These are phyloP conservation scores for Phytophthora constricta DNA, from an alignment of 352 stramenopile species.

Conservation along the genomic window DNA sequence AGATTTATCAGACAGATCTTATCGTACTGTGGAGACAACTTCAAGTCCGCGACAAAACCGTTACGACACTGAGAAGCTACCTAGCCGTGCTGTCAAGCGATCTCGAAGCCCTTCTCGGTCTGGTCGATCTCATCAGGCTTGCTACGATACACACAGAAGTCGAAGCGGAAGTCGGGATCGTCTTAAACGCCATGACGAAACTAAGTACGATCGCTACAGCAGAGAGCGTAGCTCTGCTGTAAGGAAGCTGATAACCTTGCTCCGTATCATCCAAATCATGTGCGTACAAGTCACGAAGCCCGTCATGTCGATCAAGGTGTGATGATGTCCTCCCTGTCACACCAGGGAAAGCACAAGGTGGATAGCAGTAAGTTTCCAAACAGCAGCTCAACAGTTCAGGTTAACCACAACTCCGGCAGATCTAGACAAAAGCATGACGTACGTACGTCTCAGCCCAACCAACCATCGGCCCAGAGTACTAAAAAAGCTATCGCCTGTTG, in stretches of 20 bases:
- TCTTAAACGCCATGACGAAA: neutral
- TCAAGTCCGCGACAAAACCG: slow-evolving; percentile 5
- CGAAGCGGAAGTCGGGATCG: neutral
- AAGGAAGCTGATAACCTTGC: neutral
- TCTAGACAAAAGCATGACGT: neutral
- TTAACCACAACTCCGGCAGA: neutral
- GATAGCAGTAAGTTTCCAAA: too few species aligned
- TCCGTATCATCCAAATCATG: neutral
- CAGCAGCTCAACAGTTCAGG: neutral
- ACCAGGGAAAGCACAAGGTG: too few species aligned
- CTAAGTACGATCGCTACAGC: neutral
- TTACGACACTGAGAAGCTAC: slow-evolving; percentile 1
- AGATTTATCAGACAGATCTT: neutral
- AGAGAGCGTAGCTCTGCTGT: neutral
- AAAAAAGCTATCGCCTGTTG: neutral
- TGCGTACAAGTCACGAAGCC: neutral
- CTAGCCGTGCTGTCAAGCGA: neutral
- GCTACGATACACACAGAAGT: slow-evolving; percentile 4
- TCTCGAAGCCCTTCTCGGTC: slow-evolving; percentile 10
- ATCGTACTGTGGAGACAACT: neutral
- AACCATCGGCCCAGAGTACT: neutral
- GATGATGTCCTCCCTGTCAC: too few species aligned
- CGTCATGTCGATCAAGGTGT: neutral
- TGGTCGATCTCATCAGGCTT: neutral
- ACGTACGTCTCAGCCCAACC: neutral